phyloP scores from a whole-genome alignment of 2,329 filamentous ascomycete genomes.

The Ophiostoma perfectum region DNA sequence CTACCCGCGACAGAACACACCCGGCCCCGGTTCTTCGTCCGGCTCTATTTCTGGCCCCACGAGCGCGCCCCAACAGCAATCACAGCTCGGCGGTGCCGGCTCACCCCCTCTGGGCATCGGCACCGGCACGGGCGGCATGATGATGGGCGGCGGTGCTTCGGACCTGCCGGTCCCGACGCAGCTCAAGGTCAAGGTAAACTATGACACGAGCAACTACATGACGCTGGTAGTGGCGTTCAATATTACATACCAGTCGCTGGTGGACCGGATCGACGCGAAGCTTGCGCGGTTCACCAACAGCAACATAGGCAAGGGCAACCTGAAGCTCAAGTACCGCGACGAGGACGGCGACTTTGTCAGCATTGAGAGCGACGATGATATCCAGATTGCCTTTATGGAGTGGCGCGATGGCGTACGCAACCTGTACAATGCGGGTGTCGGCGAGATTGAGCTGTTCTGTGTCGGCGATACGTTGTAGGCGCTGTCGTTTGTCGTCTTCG shows the following conservation, averaged over 20 bases:
- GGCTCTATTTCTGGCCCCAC: neutral
- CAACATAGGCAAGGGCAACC: constrained; percentile 73
- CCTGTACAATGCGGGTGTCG: constrained; percentile 62
- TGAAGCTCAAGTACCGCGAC: constrained; percentile 86
- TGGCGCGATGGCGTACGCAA: constrained; percentile 69
- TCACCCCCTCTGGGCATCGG: constrained; percentile 31
- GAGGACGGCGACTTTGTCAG: constrained; percentile 89
- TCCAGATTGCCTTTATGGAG: constrained; percentile 90
- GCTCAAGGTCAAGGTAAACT: constrained; percentile 92
- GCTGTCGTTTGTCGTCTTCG: neutral
- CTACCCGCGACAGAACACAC: constrained; percentile 44
- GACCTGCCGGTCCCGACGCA: constrained; percentile 61
- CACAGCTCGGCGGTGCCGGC: constrained; percentile 28
- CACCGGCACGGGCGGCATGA: constrained; percentile 29
- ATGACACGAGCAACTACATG: constrained; percentile 77
- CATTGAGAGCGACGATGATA: constrained; percentile 92
- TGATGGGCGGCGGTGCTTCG: constrained; percentile 19
- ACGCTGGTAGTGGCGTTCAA: constrained; percentile 95
- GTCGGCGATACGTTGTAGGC: constrained; percentile 40
- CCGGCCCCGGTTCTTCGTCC: neutral
- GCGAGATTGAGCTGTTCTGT: constrained; percentile 86
- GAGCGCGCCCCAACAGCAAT: constrained; percentile 21
- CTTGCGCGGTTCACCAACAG: constrained; percentile 78
- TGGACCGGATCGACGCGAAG: constrained; percentile 94
- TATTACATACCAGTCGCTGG: constrained; percentile 87